Evolutionary conservation across 75 land plant species (phyloP).

Genomic region (Gnetum montanum): DNA sequence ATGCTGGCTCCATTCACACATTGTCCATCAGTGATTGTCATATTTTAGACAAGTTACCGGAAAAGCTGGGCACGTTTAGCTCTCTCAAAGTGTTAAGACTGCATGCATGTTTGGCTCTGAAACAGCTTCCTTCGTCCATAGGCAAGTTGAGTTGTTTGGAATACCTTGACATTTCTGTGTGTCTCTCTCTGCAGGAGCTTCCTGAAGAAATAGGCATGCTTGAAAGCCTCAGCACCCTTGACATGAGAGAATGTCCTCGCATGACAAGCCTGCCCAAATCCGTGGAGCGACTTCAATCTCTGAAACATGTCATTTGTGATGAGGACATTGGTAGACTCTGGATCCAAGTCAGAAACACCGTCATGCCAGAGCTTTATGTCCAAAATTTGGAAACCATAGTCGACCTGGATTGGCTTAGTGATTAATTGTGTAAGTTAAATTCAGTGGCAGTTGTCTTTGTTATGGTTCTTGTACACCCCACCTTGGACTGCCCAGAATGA

Average conservation of each 20-base stretch:
- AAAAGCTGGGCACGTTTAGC: conserved; percentile 23
- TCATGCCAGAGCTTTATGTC: conserved; percentile 27
- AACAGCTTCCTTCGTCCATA: conserved; percentile 32
- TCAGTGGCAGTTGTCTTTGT: too few species aligned
- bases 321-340: conserved; percentile 1
- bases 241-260: conserved; percentile 56
- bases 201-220: conserved; percentile 35
- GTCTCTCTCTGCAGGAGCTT: conserved; percentile 27
- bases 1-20: conserved; percentile 14
- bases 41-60: conserved; percentile 29
- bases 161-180: conserved; percentile 47
- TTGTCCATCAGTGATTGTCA: conserved; percentile 46
- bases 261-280: conserved; percentile 30
- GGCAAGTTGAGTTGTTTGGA: conserved; percentile 18
- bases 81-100: conserved; percentile 33
- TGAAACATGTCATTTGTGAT: conserved; percentile 5
- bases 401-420: conserved; percentile 41
- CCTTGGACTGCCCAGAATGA: too few species aligned
- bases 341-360: neutral
- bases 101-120: conserved; percentile 37
- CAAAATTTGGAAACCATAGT: conserved; percentile 30
- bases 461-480: too few species aligned
- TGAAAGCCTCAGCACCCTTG: conserved; percentile 35
- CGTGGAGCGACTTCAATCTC: neutral
- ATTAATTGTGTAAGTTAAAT: too few species aligned